phyloP scores from a whole-genome alignment of 495 filamentous ascomycete genomes.

The Aspergillus saccharolyticus region DNA sequence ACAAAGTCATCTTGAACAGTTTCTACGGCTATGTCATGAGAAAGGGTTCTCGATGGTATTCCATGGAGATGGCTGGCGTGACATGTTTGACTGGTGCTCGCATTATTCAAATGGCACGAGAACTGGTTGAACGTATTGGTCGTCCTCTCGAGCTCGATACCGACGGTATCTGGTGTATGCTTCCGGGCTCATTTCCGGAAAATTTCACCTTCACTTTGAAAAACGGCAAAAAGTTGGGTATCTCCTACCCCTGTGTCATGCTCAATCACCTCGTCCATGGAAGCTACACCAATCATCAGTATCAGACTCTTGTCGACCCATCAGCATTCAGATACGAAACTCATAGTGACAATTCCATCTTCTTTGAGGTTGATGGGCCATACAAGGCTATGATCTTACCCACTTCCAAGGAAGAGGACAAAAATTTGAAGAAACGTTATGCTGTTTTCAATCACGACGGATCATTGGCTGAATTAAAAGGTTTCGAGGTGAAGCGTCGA shows the following conservation, averaged over 20 bases:
- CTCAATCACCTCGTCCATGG: conserved; percentile 96
- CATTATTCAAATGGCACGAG: conserved; percentile 96
- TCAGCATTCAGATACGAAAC: conserved; percentile 85
- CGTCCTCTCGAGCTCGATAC: conserved; percentile 96
- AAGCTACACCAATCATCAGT: conserved; percentile 95
- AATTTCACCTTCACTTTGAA: conserved; percentile 93
- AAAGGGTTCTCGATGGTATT: conserved; percentile 98
- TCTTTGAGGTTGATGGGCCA: conserved; percentile 98
- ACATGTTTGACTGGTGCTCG: conserved; percentile 94
- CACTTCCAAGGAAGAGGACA: conserved; percentile 97
- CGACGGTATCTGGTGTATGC: conserved; percentile 99
- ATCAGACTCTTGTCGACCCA: conserved; percentile 80
- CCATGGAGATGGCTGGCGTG: conserved; percentile 99
- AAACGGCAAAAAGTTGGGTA: conserved; percentile 89
- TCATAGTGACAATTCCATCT: conserved; percentile 96
- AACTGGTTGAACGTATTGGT: conserved; percentile 90
- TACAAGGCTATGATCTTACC: conserved; percentile 97
- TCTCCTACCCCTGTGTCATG: conserved; percentile 99
- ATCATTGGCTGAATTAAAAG: conserved; percentile 92
- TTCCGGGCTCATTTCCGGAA: conserved; percentile 93
- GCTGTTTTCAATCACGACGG: conserved; percentile 99
- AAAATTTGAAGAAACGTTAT: conserved; percentile 99
- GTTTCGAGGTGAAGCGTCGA: conserved; percentile 96
- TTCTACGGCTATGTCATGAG: conserved; percentile 99
- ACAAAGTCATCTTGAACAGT: conserved; percentile 98